phyloP scores from a whole-genome alignment of 805 yeast species.

The Wickerhamiella australiensis region DNA sequence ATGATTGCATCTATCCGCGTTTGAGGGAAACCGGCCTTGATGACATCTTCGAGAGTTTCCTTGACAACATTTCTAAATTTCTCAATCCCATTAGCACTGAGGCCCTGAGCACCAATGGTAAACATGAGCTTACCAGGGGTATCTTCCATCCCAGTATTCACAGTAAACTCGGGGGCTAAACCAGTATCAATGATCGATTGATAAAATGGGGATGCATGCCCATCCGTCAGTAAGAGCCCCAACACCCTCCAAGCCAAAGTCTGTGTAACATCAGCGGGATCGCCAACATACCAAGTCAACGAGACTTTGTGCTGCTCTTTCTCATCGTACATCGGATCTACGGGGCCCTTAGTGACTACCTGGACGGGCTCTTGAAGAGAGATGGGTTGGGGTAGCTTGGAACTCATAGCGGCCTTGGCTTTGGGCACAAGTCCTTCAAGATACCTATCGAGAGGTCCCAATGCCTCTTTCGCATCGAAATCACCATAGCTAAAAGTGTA shows the following conservation, averaged over 20 bases:
- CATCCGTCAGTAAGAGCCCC: constrained; percentile 64
- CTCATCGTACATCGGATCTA: constrained; percentile 65
- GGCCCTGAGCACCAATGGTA: constrained; percentile 77
- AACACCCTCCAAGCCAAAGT: constrained; percentile 61
- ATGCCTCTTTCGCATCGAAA: constrained; percentile 28
- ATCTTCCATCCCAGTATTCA: constrained; percentile 78
- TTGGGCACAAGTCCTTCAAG: constrained; percentile 10
- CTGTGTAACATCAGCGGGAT: constrained; percentile 54
- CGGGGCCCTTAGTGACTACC: constrained; percentile 52
- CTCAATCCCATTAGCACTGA: constrained; percentile 36
- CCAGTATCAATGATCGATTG: constrained; percentile 79
- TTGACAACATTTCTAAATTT: constrained; percentile 39
- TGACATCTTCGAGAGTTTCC: constrained; percentile 36
- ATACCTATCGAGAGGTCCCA: constrained; percentile 19
- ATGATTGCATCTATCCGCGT: constrained; percentile 70
- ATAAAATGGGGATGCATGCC: constrained; percentile 84
- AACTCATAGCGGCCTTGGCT: neutral
- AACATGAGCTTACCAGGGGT: constrained; percentile 66
- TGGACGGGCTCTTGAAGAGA: constrained; percentile 21
- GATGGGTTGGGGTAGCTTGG: constrained; percentile 33
- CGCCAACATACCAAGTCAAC: constrained; percentile 78
- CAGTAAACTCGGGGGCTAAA: constrained; percentile 71
- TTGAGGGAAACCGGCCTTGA: constrained; percentile 37
- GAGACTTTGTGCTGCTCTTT: constrained; percentile 63
- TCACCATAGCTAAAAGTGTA: constrained; percentile 81